Evolutionary conservation across 495 filamentous ascomycete species (phyloP), one percentile per base, ranked within the genome.

Genomic region (Podospora comata): DNA sequence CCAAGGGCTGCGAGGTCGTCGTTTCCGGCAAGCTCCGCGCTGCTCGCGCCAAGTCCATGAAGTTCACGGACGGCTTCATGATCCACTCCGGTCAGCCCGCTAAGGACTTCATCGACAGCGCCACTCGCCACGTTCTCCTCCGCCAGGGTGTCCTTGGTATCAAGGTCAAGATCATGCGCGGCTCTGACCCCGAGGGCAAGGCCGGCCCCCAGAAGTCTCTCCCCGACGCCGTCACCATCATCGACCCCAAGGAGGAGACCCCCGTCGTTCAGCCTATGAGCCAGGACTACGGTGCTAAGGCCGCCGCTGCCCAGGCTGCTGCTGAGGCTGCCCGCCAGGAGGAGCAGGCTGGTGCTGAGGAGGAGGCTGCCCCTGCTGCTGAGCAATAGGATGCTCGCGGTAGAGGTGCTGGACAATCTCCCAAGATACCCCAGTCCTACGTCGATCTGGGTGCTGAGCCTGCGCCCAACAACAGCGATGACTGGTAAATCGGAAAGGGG

Each of bases 161-260:
- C 89, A 99, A 99, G 88, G 95, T 99, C 80, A 99, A 99, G 93
- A 99, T 99, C 86, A 99, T 99, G 95, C 95, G 95, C 81, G 96
- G 96, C 78, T 95, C 91, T 78, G 95, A 99, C 85, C 95, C 96
- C 78, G 95, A 99, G 85, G 94, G 94, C 88, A 99, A 99, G 89
- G 87, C 91, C 77, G 96, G 96, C 72, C 93, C 94, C 70, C 90
- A 92, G 83, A 97, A 98, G 87, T 90, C 93, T 73, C 90, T 99
- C 67, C 95, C 95, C 72, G 95, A 99, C 83, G 91, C 92, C 79
- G 95, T 99, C 80, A 97, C 93, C 78, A 92, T 99, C 85, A 97
- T 97, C 83, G 96, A 98, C 88, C 95, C 95, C 83, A 99, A 99
- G 91, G 95, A 98, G 83, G 95, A 99, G 88, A 87, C 91, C 73